Evolutionary conservation across 2,329 filamentous ascomycete species (phyloP).

Genomic region (Hymenoscyphus occultus): DNA sequence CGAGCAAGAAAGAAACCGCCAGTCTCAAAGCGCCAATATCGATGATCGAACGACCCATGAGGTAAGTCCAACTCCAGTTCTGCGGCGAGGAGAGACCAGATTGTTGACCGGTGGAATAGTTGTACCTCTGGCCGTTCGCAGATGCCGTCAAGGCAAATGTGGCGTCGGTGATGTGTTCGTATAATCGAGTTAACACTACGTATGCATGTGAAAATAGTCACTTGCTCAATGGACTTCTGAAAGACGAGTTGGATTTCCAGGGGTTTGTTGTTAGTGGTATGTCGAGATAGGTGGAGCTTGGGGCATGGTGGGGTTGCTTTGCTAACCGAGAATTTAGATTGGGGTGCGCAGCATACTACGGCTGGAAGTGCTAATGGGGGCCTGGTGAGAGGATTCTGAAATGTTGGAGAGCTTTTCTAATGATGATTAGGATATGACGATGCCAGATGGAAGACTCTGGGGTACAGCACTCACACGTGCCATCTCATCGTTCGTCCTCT

Average conservation of each 20-base stretch:
- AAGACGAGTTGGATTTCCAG: constrained; percentile 74
- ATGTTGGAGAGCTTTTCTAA: neutral
- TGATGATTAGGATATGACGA: constrained; percentile 61
- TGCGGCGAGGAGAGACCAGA: neutral
- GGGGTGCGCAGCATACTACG: constrained; percentile 74
- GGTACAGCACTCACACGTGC: constrained; percentile 51
- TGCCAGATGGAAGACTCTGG: constrained; percentile 60
- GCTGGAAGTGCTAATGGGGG: constrained; percentile 63
- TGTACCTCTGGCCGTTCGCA: constrained; percentile 53
- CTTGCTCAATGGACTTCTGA: constrained; percentile 59
- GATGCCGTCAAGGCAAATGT: constrained; percentile 66
- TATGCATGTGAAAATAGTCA: constrained; percentile 65
- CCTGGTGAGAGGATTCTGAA: constrained; percentile 43
- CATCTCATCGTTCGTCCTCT: constrained; percentile 40
- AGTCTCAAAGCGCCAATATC: constrained; percentile 54
- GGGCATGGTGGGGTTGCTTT: neutral
- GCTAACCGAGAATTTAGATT: constrained; percentile 48
- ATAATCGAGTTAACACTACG: constrained; percentile 68
- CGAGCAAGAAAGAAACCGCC: constrained; percentile 63
- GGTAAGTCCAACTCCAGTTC: constrained; percentile 43
- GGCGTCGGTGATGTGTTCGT: constrained; percentile 68
- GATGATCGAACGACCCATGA: constrained; percentile 68
- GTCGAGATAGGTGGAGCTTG: neutral
- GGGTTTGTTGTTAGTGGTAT: constrained; percentile 57
- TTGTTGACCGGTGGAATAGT: constrained; percentile 13